These are phyloP conservation scores for Clarireedia homoeocarpa DNA, from an alignment of 2,329 filamentous ascomycete species.

Conservation along the genomic window DNA sequence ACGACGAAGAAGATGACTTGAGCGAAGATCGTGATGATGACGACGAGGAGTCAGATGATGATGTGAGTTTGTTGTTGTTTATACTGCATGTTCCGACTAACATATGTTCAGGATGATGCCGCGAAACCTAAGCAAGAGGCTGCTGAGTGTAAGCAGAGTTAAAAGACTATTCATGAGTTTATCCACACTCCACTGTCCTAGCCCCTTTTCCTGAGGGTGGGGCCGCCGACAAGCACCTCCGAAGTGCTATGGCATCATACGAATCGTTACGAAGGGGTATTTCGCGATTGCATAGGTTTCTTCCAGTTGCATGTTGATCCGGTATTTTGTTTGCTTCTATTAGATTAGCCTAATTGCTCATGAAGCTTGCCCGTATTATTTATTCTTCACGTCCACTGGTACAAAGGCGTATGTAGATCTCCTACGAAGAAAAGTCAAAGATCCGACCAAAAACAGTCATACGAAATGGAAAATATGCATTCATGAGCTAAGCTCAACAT, in stretches of 20 bases:
- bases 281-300: constrained; percentile 20
- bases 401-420: constrained; percentile 17
- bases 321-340: constrained; percentile 17
- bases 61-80: constrained; percentile 41
- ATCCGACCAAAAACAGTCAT: not conserved
- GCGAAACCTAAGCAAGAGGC: constrained; percentile 91
- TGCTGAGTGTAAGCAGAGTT: constrained; percentile 95
- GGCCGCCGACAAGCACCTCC: constrained; percentile 4
- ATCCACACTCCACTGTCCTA: constrained; percentile 1
- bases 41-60: constrained; percentile 74
- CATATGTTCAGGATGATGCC: constrained; percentile 61
- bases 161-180: constrained; percentile 28
- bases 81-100: constrained; percentile 1
- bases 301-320: constrained; percentile 14
- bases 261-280: constrained; percentile 3
- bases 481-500: not conserved
- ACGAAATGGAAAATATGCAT: not conserved
- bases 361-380: constrained; percentile 15
- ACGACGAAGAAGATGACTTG: constrained; percentile 84
- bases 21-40: constrained; percentile 68
- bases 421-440: constrained; percentile 15
- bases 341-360: constrained; percentile 29
- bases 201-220: not conserved
- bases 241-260: constrained; percentile 7
- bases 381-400: constrained; percentile 13